Base-by-base conservation (phyloP, 805 yeast species). In the Ascoidea asiatica region DNA sequence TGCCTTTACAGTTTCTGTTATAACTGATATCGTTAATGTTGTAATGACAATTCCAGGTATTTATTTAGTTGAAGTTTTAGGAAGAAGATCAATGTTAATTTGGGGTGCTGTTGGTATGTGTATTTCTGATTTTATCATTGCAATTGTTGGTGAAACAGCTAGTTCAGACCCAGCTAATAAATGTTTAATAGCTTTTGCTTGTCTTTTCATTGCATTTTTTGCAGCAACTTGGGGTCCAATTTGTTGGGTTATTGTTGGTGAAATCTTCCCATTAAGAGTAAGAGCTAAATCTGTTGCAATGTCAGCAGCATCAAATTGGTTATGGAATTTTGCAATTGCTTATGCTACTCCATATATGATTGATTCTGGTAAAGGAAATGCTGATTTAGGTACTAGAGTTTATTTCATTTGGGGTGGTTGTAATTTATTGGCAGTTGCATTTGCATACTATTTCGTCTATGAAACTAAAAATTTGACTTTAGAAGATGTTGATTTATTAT, bases 171-270 rank as follows among this genome's bases (percentile, higher is more conserved):
- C 55, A 39, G 65, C 62, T 15, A 58, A 64, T 44, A 63, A 66
- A 48, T 55, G 61, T 17, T 63, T 62, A 60, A 55, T 64, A 43
- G 60, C 64, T 5, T 29, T 29, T 29, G 35, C 35, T 29, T 29
- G 35, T 29, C 62, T 85, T 15, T 85, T 79, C 66, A 88, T 86
- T 56, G 84, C 94, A 1, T 64, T 65, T 45, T 88, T 88, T 63
- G 96, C 95, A n/a, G 78, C 77, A 55, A 79, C 90, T 44, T 89
- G 95, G 95, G 97, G 96, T 7, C 95, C 95, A 3, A 78, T 88
- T 45, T 95, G 95, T 11, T 87, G 96, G 96, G 62, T 81, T 38
- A 78, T 81, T 59, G 86, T 89, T 52, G 81, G 85, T 48, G 95
- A 86, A 62, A 86, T 89, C 42, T 72, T 88, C 44, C 96, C 96